phyloP scores from a whole-genome alignment of 1,284 basidiomycete genomes.

The Ceratobasidium sp. region DNA sequence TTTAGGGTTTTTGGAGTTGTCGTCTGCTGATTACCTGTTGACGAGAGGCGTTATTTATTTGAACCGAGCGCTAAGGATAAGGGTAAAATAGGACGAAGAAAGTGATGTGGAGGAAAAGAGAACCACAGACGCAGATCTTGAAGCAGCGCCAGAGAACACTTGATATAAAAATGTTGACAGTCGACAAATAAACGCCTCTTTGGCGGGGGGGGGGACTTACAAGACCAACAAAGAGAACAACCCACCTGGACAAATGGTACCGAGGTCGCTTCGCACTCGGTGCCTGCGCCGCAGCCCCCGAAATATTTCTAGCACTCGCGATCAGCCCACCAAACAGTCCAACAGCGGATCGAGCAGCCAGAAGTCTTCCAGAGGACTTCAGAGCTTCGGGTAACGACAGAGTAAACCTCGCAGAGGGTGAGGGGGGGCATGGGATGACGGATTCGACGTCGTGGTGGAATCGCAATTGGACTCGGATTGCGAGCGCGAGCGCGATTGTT shows the following conservation, averaged over 20 bases:
- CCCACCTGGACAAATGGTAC: slow-evolving; percentile 74
- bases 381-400: slow-evolving; percentile 3
- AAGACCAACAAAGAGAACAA: slow-evolving; percentile 23
- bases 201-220: no score
- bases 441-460: slow-evolving; percentile 4
- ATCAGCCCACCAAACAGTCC: slow-evolving; percentile 83
- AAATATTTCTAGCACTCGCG: slow-evolving; percentile 75
- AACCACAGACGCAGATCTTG: slow-evolving; percentile 48
- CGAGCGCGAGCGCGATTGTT: no score
- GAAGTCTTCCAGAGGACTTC: slow-evolving; percentile 57
- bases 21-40: slow-evolving; percentile 55
- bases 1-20: slow-evolving; percentile 25
- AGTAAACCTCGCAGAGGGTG: slow-evolving; percentile 14
- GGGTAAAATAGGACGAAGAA: slow-evolving; percentile 44
- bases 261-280: slow-evolving; percentile 78
- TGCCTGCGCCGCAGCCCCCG: slow-evolving; percentile 73
- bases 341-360: slow-evolving; percentile 67
- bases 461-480: neutral
- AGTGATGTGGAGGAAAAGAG: neutral
- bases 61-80: neutral
- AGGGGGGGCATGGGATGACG: neutral
- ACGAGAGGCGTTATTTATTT: no score
- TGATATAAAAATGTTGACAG: no score
- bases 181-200: slow-evolving; percentile 1
- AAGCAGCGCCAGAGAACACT: slow-evolving; percentile 50